Percentiles rank a stretch among this genome's conserved stretches.
phyloP scores from a whole-genome alignment of 345 rosid genomes.

The Euphorbia peplus region DNA sequence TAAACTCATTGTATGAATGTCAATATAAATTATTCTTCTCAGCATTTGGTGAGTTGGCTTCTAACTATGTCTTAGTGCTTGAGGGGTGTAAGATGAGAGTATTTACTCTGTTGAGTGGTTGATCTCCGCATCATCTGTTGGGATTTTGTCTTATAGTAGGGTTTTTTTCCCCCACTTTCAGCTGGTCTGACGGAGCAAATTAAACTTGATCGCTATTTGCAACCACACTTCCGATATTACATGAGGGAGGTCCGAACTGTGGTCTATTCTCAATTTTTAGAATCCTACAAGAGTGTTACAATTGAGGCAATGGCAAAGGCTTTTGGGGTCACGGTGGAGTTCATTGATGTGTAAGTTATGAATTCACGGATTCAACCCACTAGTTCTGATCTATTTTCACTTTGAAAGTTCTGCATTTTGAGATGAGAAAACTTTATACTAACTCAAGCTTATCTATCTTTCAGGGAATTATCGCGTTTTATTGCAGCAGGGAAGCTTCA shows the following conservation, averaged over 20 bases:
- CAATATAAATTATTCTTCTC: constrained; percentile 88
- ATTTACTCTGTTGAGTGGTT: not conserved
- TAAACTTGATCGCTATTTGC: constrained; percentile 82
- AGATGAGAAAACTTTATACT: not conserved
- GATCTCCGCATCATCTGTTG: not conserved
- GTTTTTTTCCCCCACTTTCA: constrained; percentile 30
- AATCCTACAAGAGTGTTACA: constrained; percentile 95
- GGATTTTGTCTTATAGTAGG: constrained; percentile 3
- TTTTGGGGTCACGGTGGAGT: constrained; percentile 87
- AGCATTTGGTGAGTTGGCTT: constrained; percentile 73
- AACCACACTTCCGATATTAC: constrained; percentile 93
- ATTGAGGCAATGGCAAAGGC: constrained; percentile 98
- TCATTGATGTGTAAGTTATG: constrained; percentile 83
- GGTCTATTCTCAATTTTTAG: constrained; percentile 91
- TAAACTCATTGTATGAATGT: constrained; percentile 90
- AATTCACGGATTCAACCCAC: constrained; percentile 1
- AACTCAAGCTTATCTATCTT: constrained; percentile 6
- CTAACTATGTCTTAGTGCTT: not conserved
- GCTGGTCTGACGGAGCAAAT: constrained; percentile 86
- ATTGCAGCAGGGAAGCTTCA: constrained; percentile 98
- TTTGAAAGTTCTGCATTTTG: not conserved
- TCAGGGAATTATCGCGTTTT: constrained; percentile 89
- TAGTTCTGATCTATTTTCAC: not conserved
- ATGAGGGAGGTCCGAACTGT: constrained; percentile 97
- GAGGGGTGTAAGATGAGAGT: not conserved